Conservation (phyloP, 2,329 filamentous ascomycete species). For the Pseudogymnoascus sp. region DNA sequence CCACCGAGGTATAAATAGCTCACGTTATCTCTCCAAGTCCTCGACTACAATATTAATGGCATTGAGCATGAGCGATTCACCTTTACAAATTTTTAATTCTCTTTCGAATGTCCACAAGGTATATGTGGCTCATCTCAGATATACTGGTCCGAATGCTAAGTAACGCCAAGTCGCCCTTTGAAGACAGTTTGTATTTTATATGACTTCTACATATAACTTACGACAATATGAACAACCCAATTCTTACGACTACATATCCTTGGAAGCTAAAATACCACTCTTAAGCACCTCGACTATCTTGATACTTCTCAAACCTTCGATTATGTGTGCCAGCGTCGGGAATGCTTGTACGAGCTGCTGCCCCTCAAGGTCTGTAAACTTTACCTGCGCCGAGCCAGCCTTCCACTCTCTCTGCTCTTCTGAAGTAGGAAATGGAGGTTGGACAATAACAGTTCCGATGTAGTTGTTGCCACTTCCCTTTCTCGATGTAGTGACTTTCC, state of each 20-base stretch:
- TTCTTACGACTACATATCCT: not conserved
- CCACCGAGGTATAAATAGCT: not conserved
- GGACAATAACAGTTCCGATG: not conserved
- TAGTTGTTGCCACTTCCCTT: not conserved
- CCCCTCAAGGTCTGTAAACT: constrained; percentile 15
- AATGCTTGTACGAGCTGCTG: constrained; percentile 14
- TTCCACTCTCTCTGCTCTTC: constrained; percentile 14
- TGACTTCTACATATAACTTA: not conserved
- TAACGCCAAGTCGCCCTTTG: not conserved
- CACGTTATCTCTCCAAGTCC: not conserved
- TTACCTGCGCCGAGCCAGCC: constrained; percentile 12
- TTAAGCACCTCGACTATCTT: constrained; percentile 13
- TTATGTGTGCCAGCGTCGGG: constrained; percentile 16
- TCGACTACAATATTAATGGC: not conserved
- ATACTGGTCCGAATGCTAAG: not conserved
- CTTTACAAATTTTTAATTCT: not conserved
- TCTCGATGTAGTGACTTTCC: not conserved
- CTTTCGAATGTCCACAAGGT: not conserved
- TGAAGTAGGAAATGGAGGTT: not conserved
- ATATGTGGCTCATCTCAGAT: not conserved
- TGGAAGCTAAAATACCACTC: constrained; percentile 9
- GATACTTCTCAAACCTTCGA: constrained; percentile 16
- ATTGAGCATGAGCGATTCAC: not conserved
- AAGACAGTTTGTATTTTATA: not conserved
- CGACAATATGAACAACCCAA: not conserved